Evolutionary conservation across 108 stramenopile genomes (phyloP), one percentile per base, ranked within the genome.

Genomic region (Aurantiochytrium sp.): DNA sequence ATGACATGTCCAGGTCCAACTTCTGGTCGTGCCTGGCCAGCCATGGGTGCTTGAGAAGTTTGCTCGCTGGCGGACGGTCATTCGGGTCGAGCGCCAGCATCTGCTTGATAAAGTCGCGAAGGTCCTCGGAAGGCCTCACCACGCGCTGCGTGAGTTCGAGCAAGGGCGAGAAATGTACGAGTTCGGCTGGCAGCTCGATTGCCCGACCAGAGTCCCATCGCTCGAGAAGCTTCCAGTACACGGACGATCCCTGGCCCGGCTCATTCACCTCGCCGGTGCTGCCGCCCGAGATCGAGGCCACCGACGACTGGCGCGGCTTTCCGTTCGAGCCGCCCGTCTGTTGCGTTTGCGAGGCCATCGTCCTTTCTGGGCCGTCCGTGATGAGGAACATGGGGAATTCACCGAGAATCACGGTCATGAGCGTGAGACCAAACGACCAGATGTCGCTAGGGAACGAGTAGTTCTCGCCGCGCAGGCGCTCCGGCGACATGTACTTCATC

Each of bases 401-500:
- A 24, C 94, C 94, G 6, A 94, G 85, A 22, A 93, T 92, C 0
- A 91, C 50, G n/a, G 94, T 91, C 52, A 93, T 55, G 52, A 94
- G 86, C 15, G 91, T 89, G 39, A 94, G 86, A 8, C 93, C 94
- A 4, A 94, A 86, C 50, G 91, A 88, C 93, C 93, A 94, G 30
- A 94, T 88, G 86, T 94, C 94, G 53, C 88, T 55, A 36, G 88
- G 81, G 54, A 73, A 89, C 2, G 86, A 55, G 89, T 94, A 94
- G 4, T 85, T 86, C 32, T 92, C 87, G 31, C 93, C 94, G 55
- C 54, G 50, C 32, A 94, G 90, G 4, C 94, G 31, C 86, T 94
- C 94, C 1, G 94, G 94, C 4, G 87, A 81, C 94, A 94, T 94
- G 91, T 94, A 94, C 34, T 90, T 32, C 32, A 93, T 85, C 4